Base-by-base conservation (phyloP, 2,329 filamentous ascomycete species). In the Stromatinia cepivora region DNA sequence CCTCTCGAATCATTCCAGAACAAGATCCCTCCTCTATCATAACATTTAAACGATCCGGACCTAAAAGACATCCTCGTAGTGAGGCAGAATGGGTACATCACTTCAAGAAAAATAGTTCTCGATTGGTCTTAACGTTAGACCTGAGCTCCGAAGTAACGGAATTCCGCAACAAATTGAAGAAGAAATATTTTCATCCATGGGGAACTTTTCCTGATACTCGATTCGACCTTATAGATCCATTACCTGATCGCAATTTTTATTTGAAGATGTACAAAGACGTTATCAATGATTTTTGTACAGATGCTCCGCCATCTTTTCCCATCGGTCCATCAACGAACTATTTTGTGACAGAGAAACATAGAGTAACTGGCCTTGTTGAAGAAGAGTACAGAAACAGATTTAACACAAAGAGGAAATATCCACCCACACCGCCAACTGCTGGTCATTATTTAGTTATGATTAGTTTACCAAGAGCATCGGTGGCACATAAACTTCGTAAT, bases 241-340 rank as follows among this genome's bases (percentile, higher is more conserved):
- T 63, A 28, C 61, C 61, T 4, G 46, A 63, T 25, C 61, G 61
- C 3, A 1, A 39, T 0, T 50, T 63, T 28, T 63, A 63, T 22
- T 7, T 63, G 17, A 39, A 20, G 31, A 52, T 63, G 61, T 63
- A 63, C 61, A 63, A 39, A 52, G 31, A 52, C n/a, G n/a, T 17
- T 15, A 39, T 63, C 31, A 28, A 28, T 20, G 5, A 39, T 5
- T 39, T 63, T 63, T 63, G 61, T 39, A 17, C 22, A 11, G 36
- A 20, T 9, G 2, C 3, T 11, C 46, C 22, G 7, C 45, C 61
- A 36, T 13, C 15, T 20, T 13, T 63, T 17, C 45, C 45, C 10
- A 9, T 63, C 22, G 22, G 61, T 39, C 46, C 61, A 52, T 28
- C 22, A 13, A 4, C 7, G 22, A 39, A 63, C 3, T 11, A 39